phyloP scores from a whole-genome alignment of 208 protist species.

The Porcisia hertigi region DNA sequence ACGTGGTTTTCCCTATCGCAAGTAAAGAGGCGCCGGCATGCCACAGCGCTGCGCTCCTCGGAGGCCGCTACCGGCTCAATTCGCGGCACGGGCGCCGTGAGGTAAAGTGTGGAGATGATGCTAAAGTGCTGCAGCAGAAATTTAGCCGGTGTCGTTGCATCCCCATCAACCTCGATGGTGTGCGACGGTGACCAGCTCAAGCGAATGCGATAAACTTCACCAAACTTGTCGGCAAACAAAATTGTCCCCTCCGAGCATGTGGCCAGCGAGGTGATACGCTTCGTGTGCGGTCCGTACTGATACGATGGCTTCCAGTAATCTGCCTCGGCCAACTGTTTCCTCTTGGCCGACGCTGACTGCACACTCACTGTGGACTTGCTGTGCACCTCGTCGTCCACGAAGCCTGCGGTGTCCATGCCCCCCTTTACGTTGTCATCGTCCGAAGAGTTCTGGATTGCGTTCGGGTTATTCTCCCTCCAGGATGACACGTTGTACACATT shows the following conservation, averaged over 20 bases:
- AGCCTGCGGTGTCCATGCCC: slow-evolving; percentile 9
- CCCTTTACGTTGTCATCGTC: slow-evolving; percentile 19
- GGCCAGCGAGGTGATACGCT: slow-evolving; percentile 77
- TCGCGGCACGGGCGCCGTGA: slow-evolving; percentile 58
- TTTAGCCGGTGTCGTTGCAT: slow-evolving; percentile 30
- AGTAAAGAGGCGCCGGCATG: slow-evolving; percentile 70
- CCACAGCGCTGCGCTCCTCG: slow-evolving; percentile 31
- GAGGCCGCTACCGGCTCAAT: slow-evolving; percentile 28
- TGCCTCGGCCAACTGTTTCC: slow-evolving; percentile 18
- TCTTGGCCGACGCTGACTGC: slow-evolving; percentile 6
- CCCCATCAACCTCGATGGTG: slow-evolving; percentile 52
- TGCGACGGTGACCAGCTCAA: slow-evolving; percentile 57
- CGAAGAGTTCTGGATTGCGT: slow-evolving; percentile 28
- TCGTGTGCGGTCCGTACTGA: slow-evolving; percentile 76
- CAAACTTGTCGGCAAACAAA: slow-evolving; percentile 91
- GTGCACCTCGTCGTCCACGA: slow-evolving; percentile 11
- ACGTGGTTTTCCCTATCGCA: slow-evolving; percentile 84
- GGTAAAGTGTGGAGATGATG: slow-evolving; percentile 65
- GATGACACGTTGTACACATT: slow-evolving; percentile 74
- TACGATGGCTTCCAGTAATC: slow-evolving; percentile 53
- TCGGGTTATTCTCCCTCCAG: slow-evolving; percentile 41
- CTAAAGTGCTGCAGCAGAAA: slow-evolving; percentile 91
- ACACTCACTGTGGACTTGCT: not conserved
- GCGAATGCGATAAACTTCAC: slow-evolving; percentile 77
- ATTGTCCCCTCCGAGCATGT: slow-evolving; percentile 59